Evolutionary conservation across 805 yeast species (phyloP), one percentile per base, ranked within the genome.

Genomic region (Kodamaea kakaduensis): DNA sequence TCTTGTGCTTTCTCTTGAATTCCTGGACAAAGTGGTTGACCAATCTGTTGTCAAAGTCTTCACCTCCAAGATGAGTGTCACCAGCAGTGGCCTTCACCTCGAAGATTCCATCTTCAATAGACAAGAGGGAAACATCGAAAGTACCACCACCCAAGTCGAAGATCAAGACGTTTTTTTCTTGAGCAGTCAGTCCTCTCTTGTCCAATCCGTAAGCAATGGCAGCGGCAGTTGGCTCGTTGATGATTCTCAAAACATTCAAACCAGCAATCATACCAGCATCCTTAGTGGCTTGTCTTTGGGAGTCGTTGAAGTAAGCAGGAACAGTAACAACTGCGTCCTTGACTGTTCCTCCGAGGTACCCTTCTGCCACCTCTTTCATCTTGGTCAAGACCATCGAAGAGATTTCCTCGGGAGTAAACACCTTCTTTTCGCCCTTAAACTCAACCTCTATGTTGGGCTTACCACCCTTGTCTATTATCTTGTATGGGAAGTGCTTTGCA

Each of bases 111-210:
- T 81, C 84, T 59, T 87, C 95, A 58, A 86, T 86, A 26, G 93
- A 77, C 56, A 86, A 75, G 36, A 86, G 69, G 3, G 95, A 86
- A 16, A 86, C 96, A 78, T 86, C 96, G 48, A 86, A 88, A 48
- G 97, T 88, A 75, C 97, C 97, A 68, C 97, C 97, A 76, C 97
- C 97, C 54, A 88, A 76, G 67, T 88, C 97, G 63, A 85, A 88
- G 38, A 88, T 94, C 56, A 88, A 78, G 48, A 88, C 86, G 65
- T 88, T 89, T 54, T 84, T 84, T 67, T 88, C 97, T 46, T 77
- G 83, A 24, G 79, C 81, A 17, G 37, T 28, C 17, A 52, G 39
- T 7, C 46, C 42, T 40, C 58, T 73, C 59, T 81, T 79, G 49
- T 64, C 69, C 41, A 65, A 62, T 26, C 71, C 71, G 44, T 65